These are phyloP conservation scores for Globisporangium parvum DNA, from an alignment of 352 stramenopile genomes.

Conservation along the genomic window DNA sequence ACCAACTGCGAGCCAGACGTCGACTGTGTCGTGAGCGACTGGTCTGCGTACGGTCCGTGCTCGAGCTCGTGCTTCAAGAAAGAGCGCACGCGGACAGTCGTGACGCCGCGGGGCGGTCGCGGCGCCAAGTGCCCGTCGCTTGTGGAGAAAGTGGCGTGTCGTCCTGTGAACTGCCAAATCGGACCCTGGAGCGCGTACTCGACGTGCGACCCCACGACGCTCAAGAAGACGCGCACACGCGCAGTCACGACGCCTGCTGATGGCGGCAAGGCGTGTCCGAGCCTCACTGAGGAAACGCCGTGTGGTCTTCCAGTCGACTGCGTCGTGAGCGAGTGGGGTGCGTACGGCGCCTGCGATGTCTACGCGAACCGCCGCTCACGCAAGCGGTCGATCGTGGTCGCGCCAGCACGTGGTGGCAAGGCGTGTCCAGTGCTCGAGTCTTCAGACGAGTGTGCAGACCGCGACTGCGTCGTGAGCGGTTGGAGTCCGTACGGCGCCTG, in stretches of 20 bases:
- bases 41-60: constrained; percentile 32
- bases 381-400: constrained; percentile 29
- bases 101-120: constrained; percentile 21
- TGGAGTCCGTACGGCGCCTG: constrained; percentile 43
- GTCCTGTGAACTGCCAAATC: constrained; percentile 39
- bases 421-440: constrained; percentile 32
- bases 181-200: constrained; percentile 39
- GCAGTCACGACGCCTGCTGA: constrained; percentile 20
- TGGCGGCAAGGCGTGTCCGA: constrained; percentile 36
- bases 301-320: constrained; percentile 42
- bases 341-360: constrained; percentile 29
- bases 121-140: constrained; percentile 33
- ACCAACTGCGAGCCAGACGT: constrained; percentile 32
- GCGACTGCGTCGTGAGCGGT: constrained; percentile 47
- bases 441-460: constrained; percentile 24
- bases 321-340: constrained; percentile 39
- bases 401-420: constrained; percentile 27
- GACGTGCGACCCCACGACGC: constrained; percentile 22
- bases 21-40: constrained; percentile 60
- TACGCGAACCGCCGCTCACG: constrained; percentile 22
- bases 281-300: constrained; percentile 19
- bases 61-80: constrained; percentile 24
- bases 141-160: constrained; percentile 29
- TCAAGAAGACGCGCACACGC: constrained; percentile 33
- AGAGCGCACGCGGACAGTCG: constrained; percentile 30